Evolutionary conservation across 306 rosid species (phyloP).

Genomic region (Aeschynomene evenia): DNA sequence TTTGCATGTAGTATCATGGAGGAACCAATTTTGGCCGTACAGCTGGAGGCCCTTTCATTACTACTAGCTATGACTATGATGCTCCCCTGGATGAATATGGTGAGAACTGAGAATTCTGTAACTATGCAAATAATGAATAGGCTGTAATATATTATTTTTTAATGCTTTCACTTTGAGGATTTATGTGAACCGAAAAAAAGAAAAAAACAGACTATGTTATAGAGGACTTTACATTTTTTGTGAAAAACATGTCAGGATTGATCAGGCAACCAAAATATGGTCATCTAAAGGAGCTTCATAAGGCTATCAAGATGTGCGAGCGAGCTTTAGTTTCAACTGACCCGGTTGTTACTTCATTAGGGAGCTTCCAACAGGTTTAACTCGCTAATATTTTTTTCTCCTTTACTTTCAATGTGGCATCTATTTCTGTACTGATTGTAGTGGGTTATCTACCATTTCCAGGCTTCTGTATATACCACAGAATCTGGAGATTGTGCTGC

Average conservation of each 20-base stretch:
- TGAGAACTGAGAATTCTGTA: slow-evolving; percentile 41
- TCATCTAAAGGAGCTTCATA: slow-evolving; percentile 95
- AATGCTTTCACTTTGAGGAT: slow-evolving; percentile 19
- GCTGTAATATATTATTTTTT: background rate
- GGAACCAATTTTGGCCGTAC: slow-evolving; percentile 99
- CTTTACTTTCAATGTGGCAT: background rate
- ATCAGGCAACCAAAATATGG: slow-evolving; percentile 95
- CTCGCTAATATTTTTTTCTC: background rate
- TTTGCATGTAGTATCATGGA: slow-evolving; percentile 73
- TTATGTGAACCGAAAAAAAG: slow-evolving; percentile 10
- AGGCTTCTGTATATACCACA: slow-evolving; percentile 83
- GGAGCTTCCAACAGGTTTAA: slow-evolving; percentile 86
- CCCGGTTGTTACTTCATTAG: slow-evolving; percentile 79
- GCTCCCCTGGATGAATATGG: slow-evolving; percentile 99
- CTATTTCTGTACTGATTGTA: slow-evolving; percentile 33
- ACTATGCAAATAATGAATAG: background rate
- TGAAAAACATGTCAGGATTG: slow-evolving; percentile 58
- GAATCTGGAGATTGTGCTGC: slow-evolving; percentile 90
- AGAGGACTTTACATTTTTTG: slow-evolving; percentile 7
- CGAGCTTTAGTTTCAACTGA: slow-evolving; percentile 80
- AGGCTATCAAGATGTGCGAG: slow-evolving; percentile 80
- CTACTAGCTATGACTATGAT: slow-evolving; percentile 97
- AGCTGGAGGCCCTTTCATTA: slow-evolving; percentile 98
- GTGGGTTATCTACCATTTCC: slow-evolving; percentile 32
- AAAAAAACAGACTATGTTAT: background rate